phyloP scores from a whole-genome alignment of 176 grass and related monocot species.

The Phragmites australis region DNA sequence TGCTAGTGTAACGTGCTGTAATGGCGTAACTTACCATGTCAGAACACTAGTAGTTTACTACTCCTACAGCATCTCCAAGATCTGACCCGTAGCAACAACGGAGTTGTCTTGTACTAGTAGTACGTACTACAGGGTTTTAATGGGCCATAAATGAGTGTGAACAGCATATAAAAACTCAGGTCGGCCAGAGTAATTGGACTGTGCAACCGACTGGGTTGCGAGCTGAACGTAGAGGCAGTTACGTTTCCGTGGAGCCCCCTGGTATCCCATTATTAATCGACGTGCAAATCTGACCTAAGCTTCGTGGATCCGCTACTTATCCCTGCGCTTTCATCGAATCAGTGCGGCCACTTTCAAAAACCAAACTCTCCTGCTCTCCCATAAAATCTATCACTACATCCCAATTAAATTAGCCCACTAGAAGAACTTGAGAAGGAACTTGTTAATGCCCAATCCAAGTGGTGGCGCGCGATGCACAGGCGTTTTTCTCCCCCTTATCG shows the following conservation, averaged over 20 bases:
- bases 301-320: not conserved
- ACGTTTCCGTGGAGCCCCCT: not conserved
- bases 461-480: slow-evolving; percentile 6
- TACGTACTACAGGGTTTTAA: slow-evolving; percentile 23
- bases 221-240: slow-evolving; percentile 24
- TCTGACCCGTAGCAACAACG: slow-evolving; percentile 5
- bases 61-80: not conserved
- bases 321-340: not conserved
- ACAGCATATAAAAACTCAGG: slow-evolving; percentile 6
- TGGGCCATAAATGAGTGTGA: slow-evolving; percentile 14
- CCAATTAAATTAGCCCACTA: not conserved
- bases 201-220: not conserved
- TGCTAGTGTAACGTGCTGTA: not conserved
- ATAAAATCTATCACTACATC: too few species aligned
- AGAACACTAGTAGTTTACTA: not conserved
- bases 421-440: not conserved
- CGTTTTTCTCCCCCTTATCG: not conserved
- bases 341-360: not conserved
- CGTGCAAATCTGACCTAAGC: slow-evolving; percentile 17
- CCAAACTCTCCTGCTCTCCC: not conserved
- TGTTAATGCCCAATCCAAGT: not conserved
- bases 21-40: not conserved
- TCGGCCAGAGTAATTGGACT: slow-evolving; percentile 29
- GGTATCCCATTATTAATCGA: slow-evolving; percentile 7
- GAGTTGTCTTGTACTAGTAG: not conserved